Base-by-base conservation (phyloP, 2,329 filamentous ascomycete genomes). In the Aspergillus brasiliensis region DNA sequence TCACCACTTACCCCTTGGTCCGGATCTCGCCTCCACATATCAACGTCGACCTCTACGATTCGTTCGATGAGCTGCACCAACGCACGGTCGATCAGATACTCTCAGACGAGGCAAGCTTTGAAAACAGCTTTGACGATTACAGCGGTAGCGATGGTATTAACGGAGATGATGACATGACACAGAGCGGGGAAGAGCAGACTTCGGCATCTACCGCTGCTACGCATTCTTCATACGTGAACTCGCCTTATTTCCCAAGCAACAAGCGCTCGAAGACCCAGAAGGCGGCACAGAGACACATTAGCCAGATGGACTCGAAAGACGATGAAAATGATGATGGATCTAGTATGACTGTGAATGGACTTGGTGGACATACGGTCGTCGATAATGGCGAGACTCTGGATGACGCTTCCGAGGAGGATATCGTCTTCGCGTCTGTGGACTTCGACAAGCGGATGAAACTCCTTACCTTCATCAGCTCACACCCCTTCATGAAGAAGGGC, bases 31-130 rank as follows among this genome's bases (percentile, higher is more conserved):
- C 65, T 44, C 68, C 69, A 1, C 55, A 61, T 5, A 51, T 67
- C 47, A 61, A 69, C 13, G 54, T 64, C 6, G 47, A 63, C 13
- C 55, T 56, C 28, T 70, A 70, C 55, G 58, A 67, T n/a, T 62
- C 64, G 3, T 68, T 72, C 21, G 59, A 62, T n/a, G 57, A 60
- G 2, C 42, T 62, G 31, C 58, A 63, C 3, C 38, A 27, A 17
- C 61, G 57, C n/a, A 66, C 64, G 0, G 49, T 71, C 23, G 63
- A 73, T 11, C 31, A 58, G 23, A 73, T 72, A 17, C 58, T 73
- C 7, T 64, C 65, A 1, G 69, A 72, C 17, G 66, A 72, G 47
- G 57, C 63, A 13, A 67, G 56, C 31, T 61, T 69, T 25, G 64
- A 68, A 7, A 58, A 23, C 21, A 61, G 58, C 60, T 65, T 63